These are phyloP conservation scores for Rutstroemia sp. DNA, from an alignment of 2,329 filamentous ascomycete genomes.

Conservation along the genomic window DNA sequence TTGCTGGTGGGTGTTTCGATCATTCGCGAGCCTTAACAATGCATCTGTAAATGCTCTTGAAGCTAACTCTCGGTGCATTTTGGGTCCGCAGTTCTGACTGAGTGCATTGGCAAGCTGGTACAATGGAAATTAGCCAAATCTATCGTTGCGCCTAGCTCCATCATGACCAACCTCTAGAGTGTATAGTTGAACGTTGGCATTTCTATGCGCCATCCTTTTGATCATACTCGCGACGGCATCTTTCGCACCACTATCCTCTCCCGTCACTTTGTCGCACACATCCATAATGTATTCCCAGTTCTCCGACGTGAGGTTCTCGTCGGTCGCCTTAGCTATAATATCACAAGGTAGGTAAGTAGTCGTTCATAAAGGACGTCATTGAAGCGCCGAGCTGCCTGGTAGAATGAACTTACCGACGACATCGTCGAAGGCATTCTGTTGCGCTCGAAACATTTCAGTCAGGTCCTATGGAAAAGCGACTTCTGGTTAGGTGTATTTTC, in stretches of 20 bases:
- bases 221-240: constrained; percentile 66
- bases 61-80: constrained; percentile 63
- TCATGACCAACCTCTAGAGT: constrained; percentile 49
- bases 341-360: constrained; percentile 15
- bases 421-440: constrained; percentile 64
- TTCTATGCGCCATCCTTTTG: constrained; percentile 65
- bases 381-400: neutral
- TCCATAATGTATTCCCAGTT: constrained; percentile 58
- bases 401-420: constrained; percentile 49
- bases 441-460: constrained; percentile 47
- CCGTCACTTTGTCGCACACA: constrained; percentile 35
- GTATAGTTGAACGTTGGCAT: constrained; percentile 73
- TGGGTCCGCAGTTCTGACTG: constrained; percentile 62
- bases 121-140: constrained; percentile 8
- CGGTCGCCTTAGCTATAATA: constrained; percentile 69
- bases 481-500: neutral
- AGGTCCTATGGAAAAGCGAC: neutral
- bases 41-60: constrained; percentile 81
- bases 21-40: constrained; percentile 80
- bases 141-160: neutral
- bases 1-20: constrained; percentile 91
- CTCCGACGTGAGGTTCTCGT: constrained; percentile 79
- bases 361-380: too few species aligned
- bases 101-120: constrained; percentile 60
- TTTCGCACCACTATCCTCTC: constrained; percentile 43